A percentile compares a stretch with the other conserved stretches of the same genome.
phyloP scores from a whole-genome alignment of 768 basidiomycete genomes.

The Boletus pseudopeckii region DNA sequence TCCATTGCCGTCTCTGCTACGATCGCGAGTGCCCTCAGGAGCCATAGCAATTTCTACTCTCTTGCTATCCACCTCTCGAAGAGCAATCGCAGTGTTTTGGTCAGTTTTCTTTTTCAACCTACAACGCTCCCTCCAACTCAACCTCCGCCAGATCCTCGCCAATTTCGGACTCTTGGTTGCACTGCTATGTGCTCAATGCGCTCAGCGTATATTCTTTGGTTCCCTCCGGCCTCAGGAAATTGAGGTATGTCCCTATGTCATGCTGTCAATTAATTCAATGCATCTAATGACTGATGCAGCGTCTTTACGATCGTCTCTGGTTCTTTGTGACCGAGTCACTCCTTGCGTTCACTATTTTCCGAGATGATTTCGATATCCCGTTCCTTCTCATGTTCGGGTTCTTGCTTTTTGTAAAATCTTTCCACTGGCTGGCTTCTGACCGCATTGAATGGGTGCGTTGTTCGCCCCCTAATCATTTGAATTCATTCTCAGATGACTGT shows the following conservation, averaged over 20 bases:
- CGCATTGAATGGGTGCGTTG: conserved; percentile 89
- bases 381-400: conserved; percentile 95
- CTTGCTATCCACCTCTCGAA: conserved; percentile 90
- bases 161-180: conserved; percentile 85
- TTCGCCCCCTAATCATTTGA: background rate
- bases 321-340: conserved; percentile 97
- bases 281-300: conserved; percentile 45
- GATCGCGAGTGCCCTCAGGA: conserved; percentile 75
- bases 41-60: conserved; percentile 90
- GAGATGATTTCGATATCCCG: conserved; percentile 89
- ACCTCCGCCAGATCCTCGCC: conserved; percentile 64
- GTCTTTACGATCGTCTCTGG: conserved; percentile 94
- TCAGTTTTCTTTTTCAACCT: conserved; percentile 35
- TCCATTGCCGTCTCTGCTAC: conserved; percentile 66
- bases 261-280: background rate
- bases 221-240: conserved; percentile 81
- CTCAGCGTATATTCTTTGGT: conserved; percentile 92
- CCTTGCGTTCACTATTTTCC: conserved; percentile 94
- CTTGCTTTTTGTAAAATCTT: conserved; percentile 91
- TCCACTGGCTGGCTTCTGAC: conserved; percentile 96
- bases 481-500: conserved; percentile 1
- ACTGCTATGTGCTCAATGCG: conserved; percentile 67
- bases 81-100: conserved; percentile 90
- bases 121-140: background rate
- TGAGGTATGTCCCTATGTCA: conserved; percentile 56